Evolutionary conservation across 257 asterid genomes (phyloP).

Genomic region (Linderniella brevidens): DNA sequence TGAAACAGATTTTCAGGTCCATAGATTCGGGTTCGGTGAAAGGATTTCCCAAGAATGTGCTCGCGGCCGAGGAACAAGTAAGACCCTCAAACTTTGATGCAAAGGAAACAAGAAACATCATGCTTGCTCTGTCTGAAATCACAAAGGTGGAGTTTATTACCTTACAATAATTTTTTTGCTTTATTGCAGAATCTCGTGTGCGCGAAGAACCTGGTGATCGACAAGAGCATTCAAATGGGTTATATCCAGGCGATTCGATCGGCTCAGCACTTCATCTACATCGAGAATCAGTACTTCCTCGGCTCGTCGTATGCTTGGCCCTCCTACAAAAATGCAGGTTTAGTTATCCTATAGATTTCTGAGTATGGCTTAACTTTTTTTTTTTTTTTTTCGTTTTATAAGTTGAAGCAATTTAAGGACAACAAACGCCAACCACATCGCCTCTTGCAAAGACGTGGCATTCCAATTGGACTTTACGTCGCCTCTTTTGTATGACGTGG

Average conservation of each 20-base stretch:
- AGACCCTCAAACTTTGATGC: neutral
- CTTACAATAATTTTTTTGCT: neutral
- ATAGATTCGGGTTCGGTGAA: conserved; percentile 5
- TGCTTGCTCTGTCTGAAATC: too few relatives aligned
- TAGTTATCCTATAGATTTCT: neutral
- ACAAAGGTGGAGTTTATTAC: neutral
- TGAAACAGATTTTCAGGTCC: conserved; percentile 2
- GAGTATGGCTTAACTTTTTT: too few relatives aligned
- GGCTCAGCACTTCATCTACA: conserved; percentile 7
- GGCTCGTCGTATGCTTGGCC: conserved; percentile 8
- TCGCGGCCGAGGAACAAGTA: neutral
- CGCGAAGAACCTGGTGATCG: conserved; percentile 4
- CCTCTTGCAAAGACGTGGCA: too few relatives aligned
- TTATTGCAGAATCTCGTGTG: neutral
- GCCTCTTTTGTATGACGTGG: too few relatives aligned
- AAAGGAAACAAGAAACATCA: too few relatives aligned
- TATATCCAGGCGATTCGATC: conserved; percentile 6
- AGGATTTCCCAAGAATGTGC: conserved; percentile 1
- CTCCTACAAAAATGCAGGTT: conserved; percentile 5
- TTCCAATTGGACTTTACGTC: too few relatives aligned
- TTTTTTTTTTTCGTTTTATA: too few relatives aligned
- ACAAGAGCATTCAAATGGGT: conserved; percentile 2
- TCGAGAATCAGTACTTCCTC: conserved; percentile 4
- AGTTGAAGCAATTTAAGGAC: too few relatives aligned
- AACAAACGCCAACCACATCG: too few relatives aligned